phyloP scores from a whole-genome alignment of 2,329 filamentous ascomycete species.

The Aspergillus brunneoviolaceus region DNA sequence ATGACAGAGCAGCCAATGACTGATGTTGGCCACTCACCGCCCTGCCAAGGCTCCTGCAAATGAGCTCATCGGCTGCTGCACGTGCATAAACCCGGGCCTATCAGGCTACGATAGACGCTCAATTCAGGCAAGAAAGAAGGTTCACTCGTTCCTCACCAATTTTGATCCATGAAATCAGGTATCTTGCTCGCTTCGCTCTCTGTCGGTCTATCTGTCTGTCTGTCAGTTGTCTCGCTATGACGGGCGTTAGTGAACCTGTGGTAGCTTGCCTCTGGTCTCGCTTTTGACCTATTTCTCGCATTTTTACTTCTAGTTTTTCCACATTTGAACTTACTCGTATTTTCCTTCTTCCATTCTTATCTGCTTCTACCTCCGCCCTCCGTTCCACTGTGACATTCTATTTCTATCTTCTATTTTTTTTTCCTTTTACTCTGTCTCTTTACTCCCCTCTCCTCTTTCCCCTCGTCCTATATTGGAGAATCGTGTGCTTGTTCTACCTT shows the following conservation, averaged over 20 bases:
- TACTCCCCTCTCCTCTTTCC: background rate
- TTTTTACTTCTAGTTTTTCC: background rate
- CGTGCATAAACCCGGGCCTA: constrained; percentile 18
- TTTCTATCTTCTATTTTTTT: background rate
- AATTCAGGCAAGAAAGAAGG: background rate
- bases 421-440: background rate
- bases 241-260: background rate
- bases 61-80: constrained; percentile 20
- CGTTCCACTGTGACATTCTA: background rate
- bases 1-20: constrained; percentile 9
- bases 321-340: background rate
- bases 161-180: no score
- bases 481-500: background rate
- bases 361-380: background rate
- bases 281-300: background rate
- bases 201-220: no score
- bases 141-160: background rate
- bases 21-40: background rate
- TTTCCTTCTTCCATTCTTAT: background rate
- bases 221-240: background rate
- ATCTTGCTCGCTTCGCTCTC: no score
- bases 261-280: background rate
- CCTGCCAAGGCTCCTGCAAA: constrained; percentile 14
- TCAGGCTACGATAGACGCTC: constrained; percentile 5
- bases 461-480: background rate